Evolutionary conservation across 306 rosid genomes (phyloP).

Genomic region (Oxytropis ochrocephala): DNA sequence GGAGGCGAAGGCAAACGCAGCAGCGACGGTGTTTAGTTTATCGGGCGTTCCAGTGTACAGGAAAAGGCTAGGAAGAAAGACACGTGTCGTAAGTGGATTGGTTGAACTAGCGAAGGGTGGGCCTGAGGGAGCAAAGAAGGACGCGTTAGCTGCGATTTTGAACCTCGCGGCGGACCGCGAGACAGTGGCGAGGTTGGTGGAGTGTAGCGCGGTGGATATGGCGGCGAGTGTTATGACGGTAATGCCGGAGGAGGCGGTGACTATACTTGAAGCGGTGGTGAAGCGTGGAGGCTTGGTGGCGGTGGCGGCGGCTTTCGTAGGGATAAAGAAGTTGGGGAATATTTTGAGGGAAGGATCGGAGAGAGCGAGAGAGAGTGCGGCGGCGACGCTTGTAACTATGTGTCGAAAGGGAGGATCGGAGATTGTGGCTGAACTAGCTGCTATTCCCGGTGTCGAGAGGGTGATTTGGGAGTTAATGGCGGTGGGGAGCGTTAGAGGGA

Average conservation of each 20-base stretch:
- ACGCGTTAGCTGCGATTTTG: slow-evolving; percentile 75
- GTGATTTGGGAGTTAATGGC: slow-evolving; percentile 85
- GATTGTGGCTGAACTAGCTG: slow-evolving; percentile 68
- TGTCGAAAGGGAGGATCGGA: slow-evolving; percentile 81
- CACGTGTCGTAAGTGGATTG: slow-evolving; percentile 56
- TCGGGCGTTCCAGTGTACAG: slow-evolving; percentile 41
- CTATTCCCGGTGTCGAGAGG: slow-evolving; percentile 67
- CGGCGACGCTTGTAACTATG: slow-evolving; percentile 71
- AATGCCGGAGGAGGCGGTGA: slow-evolving; percentile 72
- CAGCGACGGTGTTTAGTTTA: slow-evolving; percentile 73
- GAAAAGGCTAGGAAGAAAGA: slow-evolving; percentile 62
- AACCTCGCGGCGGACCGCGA: slow-evolving; percentile 71
- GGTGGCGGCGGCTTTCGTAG: slow-evolving; percentile 44
- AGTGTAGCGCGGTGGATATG: slow-evolving; percentile 59
- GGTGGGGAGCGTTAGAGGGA: slow-evolving; percentile 56
- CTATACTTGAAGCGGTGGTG: slow-evolving; percentile 67
- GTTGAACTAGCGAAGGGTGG: slow-evolving; percentile 56
- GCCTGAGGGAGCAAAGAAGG: slow-evolving; percentile 45
- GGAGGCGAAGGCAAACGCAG: slow-evolving; percentile 96
- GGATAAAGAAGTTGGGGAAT: slow-evolving; percentile 44
- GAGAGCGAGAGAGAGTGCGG: slow-evolving; percentile 75
- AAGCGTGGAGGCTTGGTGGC: slow-evolving; percentile 77
- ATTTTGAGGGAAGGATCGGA: slow-evolving; percentile 72
- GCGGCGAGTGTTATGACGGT: slow-evolving; percentile 38
- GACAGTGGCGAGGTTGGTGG: slow-evolving; percentile 51